phyloP scores from a whole-genome alignment of 306 rosid species.

The Cucurbita maxima region DNA sequence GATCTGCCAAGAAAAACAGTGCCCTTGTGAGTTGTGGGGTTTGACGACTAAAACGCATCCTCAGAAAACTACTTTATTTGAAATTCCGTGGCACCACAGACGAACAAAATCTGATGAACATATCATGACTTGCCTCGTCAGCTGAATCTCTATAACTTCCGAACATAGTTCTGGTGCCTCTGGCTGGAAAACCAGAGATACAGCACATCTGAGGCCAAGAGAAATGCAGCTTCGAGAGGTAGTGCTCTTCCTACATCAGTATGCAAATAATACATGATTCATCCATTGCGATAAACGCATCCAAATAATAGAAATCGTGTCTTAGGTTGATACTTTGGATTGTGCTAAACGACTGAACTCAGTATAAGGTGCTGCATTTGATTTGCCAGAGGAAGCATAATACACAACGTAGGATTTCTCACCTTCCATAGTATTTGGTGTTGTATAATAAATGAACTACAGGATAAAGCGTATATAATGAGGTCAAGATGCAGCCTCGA shows the following conservation, averaged over 20 bases:
- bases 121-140: constrained; percentile 34
- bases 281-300: neutral
- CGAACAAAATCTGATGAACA: neutral
- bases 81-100: neutral
- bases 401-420: neutral
- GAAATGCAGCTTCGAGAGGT: constrained; percentile 56
- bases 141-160: constrained; percentile 45
- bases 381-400: neutral
- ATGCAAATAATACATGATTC: neutral
- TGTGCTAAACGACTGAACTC: neutral
- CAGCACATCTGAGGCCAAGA: constrained; percentile 87
- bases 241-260: constrained; percentile 65
- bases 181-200: constrained; percentile 52
- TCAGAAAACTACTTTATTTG: neutral
- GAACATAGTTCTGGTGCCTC: constrained; percentile 54
- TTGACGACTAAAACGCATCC: neutral
- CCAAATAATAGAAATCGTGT: neutral
- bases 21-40: neutral
- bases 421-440: neutral
- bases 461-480: neutral
- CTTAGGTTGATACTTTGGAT: neutral
- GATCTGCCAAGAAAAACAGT: constrained; percentile 24
- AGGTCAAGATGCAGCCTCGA: neutral
- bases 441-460: neutral
- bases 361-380: neutral